Conservation (phyloP, 1,284 basidiomycete genomes). For the Irpex rosettiformis region DNA sequence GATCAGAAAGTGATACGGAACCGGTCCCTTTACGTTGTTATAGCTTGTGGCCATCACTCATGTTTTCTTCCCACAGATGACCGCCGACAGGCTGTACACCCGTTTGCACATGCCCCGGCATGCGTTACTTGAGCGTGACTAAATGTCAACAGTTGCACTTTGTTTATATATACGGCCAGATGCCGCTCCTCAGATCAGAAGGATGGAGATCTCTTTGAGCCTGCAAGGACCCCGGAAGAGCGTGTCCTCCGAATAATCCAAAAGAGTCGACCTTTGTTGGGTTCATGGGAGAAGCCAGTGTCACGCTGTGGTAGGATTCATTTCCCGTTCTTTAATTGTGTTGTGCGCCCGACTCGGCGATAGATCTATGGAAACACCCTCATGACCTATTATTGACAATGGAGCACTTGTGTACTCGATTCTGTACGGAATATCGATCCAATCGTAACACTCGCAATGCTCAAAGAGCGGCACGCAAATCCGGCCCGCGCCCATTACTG, state of each 20-base stretch:
- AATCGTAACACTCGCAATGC: not conserved
- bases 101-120: not conserved
- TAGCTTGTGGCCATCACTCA: not conserved
- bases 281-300: not conserved
- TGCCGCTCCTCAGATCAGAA: slow-evolving; percentile 1
- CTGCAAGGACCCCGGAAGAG: not conserved
- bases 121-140: not conserved
- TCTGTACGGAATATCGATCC: not conserved
- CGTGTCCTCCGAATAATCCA: not conserved
- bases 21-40: not conserved
- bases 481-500: not conserved
- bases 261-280: not conserved
- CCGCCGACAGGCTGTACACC: slow-evolving; percentile 1
- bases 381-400: not conserved
- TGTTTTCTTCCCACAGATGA: slow-evolving; percentile 1
- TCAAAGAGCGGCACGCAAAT: not conserved
- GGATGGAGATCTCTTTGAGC: not conserved
- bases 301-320: not conserved
- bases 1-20: slow-evolving; percentile 4
- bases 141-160: not conserved
- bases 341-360: not conserved
- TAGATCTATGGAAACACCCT: not conserved
- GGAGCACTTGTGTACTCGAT: not conserved
- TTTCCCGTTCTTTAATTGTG: not conserved
- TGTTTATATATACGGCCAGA: not conserved